These are phyloP conservation scores for Euphorbia celastroides DNA, from an alignment of 441 rosid genomes.

Conservation along the genomic window DNA sequence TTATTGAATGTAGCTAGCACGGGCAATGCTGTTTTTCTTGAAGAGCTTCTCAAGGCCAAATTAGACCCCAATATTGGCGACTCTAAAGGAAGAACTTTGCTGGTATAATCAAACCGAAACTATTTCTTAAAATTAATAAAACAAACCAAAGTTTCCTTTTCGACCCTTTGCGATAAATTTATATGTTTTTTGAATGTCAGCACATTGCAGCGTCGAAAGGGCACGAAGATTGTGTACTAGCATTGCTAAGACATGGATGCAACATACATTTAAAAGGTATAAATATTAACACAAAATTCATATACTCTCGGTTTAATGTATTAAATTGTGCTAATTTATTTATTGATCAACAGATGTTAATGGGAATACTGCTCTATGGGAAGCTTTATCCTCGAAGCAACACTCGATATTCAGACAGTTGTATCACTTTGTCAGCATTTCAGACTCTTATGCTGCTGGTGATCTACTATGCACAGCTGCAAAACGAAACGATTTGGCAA, in stretches of 20 bases:
- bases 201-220: conserved; percentile 85
- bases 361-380: conserved; percentile 75
- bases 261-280: conserved; percentile 48
- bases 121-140: no score
- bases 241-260: conserved; percentile 51
- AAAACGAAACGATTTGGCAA: conserved; percentile 41
- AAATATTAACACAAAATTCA: neutral
- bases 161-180: no score
- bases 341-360: conserved; percentile 40
- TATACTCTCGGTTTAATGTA: neutral
- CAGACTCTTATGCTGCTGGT: conserved; percentile 56
- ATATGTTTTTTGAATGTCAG: conserved; percentile 21
- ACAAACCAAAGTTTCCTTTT: no score
- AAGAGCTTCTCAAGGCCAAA: conserved; percentile 72
- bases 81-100: conserved; percentile 64
- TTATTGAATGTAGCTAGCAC: conserved; percentile 56
- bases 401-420: conserved; percentile 51
- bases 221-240: conserved; percentile 61
- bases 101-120: conserved; percentile 39
- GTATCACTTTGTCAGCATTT: conserved; percentile 48
- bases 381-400: conserved; percentile 58
- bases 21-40: conserved; percentile 83
- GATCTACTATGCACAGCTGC: conserved; percentile 82
- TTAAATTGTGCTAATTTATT: neutral
- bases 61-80: conserved; percentile 68